Evolutionary conservation across 1,284 basidiomycete genomes (phyloP), one percentile per base, ranked within the genome.

Genomic region (Ustilago lituana): DNA sequence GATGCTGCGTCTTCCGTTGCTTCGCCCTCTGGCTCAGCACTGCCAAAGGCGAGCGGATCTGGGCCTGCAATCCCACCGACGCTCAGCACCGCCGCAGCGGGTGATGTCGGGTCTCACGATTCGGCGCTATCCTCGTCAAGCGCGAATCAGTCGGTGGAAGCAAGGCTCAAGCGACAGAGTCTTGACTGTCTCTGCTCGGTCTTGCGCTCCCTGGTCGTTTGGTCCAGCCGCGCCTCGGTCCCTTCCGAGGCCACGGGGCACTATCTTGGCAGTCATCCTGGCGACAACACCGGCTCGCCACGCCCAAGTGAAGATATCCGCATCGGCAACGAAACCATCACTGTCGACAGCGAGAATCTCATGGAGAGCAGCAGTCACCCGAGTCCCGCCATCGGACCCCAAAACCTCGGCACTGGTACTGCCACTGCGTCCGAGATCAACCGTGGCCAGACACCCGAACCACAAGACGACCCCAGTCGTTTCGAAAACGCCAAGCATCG

Each of bases 401-500:
- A 41, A 10, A 43, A 39, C 29, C 45, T 47, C 39, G 45, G 35
- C 33, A 47, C 55, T 14, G 47, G 41, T 19, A 38, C 55, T 2
- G 49, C 44, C 12, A 32, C 22, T 12, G 36, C 39, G 20, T 35
- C 58, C 29, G 66, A 70, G 29, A 48, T 45, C 48, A 53, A 36
- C 40, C 58, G 61, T 15, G 54, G 45, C 23, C 55, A 58, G 33
- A 68, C 48, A 15, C 64, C 57, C 33, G 65, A 60, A 33, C 56
- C 48, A 12, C 57, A 84, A 48, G 96, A 98, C 80, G 96, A 98
- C 80, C 95, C 95, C 0, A 90, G 87, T 32, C 89, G 88, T 79
- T 98, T 99, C 75, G 96, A 98, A 84, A 94, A 87, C 71, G 96
- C 94, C 26, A 98, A 97, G 83, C 91, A 94, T 83, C 91, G 93